Percentiles rank a stretch among this genome's conserved stretches.
Conservation (phyloP, 2,329 filamentous ascomycete genomes). For the Hymenotorrendiella dingleyae region DNA sequence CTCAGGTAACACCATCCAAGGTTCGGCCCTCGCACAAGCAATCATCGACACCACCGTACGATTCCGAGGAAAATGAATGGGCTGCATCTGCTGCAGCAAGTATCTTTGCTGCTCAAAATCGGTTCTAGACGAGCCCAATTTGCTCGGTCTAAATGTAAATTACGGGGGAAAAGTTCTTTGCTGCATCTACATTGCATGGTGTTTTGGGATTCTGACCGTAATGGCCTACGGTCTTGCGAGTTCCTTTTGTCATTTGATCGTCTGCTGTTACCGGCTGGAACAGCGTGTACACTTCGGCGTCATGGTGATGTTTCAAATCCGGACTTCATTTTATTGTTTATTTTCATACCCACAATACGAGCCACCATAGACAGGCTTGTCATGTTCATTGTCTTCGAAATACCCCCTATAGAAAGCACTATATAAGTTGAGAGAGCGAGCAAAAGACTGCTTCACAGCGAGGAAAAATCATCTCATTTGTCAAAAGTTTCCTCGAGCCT, state of each 20-base stretch:
- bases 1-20: constrained; percentile 43
- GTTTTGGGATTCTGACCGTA: constrained; percentile 19
- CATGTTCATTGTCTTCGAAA: background rate
- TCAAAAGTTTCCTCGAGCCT: too few species aligned
- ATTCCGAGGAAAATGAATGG: constrained; percentile 92
- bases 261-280: background rate
- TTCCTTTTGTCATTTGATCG: constrained; percentile 16
- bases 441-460: constrained; percentile 1
- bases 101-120: constrained; percentile 68
- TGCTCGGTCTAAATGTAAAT: constrained; percentile 25
- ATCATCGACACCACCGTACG: constrained; percentile 94
- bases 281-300: background rate
- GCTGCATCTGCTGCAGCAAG: constrained; percentile 74
- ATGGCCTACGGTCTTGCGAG: constrained; percentile 4
- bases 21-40: constrained; percentile 51
- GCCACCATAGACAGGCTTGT: background rate
- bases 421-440: background rate
- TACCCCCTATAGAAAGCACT: background rate
- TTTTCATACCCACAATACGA: background rate
- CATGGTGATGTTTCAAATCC: background rate
- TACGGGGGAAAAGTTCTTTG: constrained; percentile 29
- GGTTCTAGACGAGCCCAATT: constrained; percentile 39
- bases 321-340: background rate
- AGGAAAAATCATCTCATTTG: background rate
- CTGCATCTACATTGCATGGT: constrained; percentile 31